Conservation (phyloP, 345 rosid genomes). For the Eucalyptus curtisii region DNA sequence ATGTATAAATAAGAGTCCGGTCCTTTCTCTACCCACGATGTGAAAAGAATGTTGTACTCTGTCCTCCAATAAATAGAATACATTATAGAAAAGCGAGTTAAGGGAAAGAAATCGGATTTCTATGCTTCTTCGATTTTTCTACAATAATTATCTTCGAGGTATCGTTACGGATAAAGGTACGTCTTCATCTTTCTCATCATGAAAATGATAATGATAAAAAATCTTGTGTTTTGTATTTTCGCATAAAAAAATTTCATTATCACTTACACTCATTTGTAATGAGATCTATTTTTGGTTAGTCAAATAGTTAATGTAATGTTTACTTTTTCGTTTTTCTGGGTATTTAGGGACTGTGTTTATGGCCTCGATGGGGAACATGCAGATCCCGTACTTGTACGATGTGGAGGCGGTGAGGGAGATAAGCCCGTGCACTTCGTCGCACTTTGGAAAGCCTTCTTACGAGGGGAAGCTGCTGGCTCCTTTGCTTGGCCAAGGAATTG, state of each 20-base stretch:
- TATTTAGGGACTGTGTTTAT: background rate
- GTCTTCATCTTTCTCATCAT: no score
- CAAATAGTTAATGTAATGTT: background rate
- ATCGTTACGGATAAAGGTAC: rapidly evolving
- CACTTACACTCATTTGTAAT: background rate
- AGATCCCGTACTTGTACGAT: background rate
- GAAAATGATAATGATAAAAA: no score
- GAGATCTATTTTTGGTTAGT: background rate
- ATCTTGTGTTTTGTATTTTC: no score
- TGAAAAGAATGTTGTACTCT: no score
- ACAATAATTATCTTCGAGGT: rapidly evolving
- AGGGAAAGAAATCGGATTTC: no score
- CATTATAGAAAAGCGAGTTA: no score
- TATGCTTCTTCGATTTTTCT: rapidly evolving
- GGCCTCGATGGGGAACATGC: background rate
- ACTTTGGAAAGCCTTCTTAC: background rate
- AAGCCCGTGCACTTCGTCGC: background rate
- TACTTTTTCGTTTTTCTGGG: background rate
- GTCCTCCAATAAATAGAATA: no score
- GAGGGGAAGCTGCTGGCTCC: background rate
- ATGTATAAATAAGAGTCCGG: rapidly evolving
- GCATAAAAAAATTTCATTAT: rapidly evolving
- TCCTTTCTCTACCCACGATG: rapidly evolving
- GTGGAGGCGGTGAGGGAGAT: conserved; percentile 2
- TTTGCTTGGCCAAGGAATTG: background rate